These are phyloP conservation scores for Arthrobotrys megalospora DNA, from an alignment of 2,329 filamentous ascomycete species.

Conservation along the genomic window DNA sequence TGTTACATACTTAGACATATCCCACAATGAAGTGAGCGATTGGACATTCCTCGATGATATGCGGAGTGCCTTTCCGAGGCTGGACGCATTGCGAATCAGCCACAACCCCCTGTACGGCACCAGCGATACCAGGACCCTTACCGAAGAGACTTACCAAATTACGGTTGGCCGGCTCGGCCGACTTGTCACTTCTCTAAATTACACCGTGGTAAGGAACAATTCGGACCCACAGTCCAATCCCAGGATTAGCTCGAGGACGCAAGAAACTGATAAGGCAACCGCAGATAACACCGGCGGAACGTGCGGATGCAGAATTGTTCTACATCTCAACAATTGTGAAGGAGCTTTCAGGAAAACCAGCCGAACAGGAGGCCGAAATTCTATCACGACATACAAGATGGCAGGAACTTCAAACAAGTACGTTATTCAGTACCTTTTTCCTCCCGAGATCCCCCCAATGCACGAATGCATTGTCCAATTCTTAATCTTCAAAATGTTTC, in stretches of 20 bases:
- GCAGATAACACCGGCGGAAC: constrained; percentile 78
- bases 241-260: constrained; percentile 13
- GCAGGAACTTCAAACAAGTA: constrained; percentile 78
- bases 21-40: constrained; percentile 77
- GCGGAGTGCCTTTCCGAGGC: constrained; percentile 77
- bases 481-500: constrained; percentile 28
- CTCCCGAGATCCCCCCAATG: constrained; percentile 10
- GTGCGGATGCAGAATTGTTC: constrained; percentile 90
- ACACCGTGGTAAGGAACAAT: constrained; percentile 51
- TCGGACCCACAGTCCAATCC: constrained; percentile 21
- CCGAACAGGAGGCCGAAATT: constrained; percentile 72
- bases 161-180: constrained; percentile 45
- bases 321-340: constrained; percentile 88
- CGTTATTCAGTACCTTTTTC: constrained; percentile 71
- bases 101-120: constrained; percentile 79
- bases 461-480: constrained; percentile 32
- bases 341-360: constrained; percentile 77
- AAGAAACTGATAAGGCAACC: constrained; percentile 47
- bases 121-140: constrained; percentile 73
- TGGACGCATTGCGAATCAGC: constrained; percentile 82
- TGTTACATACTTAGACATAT: constrained; percentile 79
- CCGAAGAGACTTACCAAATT: constrained; percentile 67
- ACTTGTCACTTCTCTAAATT: constrained; percentile 45
- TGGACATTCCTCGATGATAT: constrained; percentile 77
- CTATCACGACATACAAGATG: constrained; percentile 80